Conservation (phyloP, 345 rosid genomes). For the Dovyalis caffra region DNA sequence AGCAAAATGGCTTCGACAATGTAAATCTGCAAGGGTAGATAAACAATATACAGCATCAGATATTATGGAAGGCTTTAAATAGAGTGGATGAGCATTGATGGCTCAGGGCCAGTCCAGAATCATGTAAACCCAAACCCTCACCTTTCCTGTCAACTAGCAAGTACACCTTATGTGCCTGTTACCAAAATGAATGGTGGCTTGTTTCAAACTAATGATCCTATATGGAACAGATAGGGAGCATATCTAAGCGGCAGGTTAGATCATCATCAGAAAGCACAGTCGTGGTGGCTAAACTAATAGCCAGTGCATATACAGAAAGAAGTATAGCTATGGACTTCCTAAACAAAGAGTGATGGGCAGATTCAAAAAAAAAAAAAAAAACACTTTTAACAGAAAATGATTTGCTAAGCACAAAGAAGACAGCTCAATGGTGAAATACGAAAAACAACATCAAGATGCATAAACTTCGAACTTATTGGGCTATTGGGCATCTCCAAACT, state of each 20-base stretch:
- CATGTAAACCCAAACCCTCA: constrained; percentile 27
- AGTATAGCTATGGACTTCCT: not conserved
- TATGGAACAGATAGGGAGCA: not conserved
- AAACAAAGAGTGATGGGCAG: not conserved
- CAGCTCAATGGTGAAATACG: not conserved
- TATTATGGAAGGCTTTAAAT: constrained; percentile 18
- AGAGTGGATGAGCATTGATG: constrained; percentile 20
- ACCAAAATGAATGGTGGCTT: not conserved
- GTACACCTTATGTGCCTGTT: constrained; percentile 1
- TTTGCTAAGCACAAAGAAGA: not conserved
- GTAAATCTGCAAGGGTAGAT: constrained; percentile 48
- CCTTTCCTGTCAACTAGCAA: constrained; percentile 28
- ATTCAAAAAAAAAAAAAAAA: too few species aligned
- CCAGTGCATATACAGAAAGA: not conserved
- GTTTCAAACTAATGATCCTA: not conserved
- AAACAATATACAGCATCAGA: constrained; percentile 43
- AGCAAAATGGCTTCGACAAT: constrained; percentile 44
- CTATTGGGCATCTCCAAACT: not conserved
- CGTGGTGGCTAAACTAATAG: not conserved
- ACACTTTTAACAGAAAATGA: not conserved
- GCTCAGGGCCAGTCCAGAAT: constrained; percentile 24
- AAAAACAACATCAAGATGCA: not conserved
- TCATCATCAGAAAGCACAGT: not conserved
- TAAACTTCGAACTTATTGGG: not conserved
- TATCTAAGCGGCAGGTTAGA: not conserved